A percentile compares a stretch with the other conserved stretches of the same genome.
Evolutionary conservation across 257 asterid species (phyloP).

Genomic region (Salvia miltiorrhiza): DNA sequence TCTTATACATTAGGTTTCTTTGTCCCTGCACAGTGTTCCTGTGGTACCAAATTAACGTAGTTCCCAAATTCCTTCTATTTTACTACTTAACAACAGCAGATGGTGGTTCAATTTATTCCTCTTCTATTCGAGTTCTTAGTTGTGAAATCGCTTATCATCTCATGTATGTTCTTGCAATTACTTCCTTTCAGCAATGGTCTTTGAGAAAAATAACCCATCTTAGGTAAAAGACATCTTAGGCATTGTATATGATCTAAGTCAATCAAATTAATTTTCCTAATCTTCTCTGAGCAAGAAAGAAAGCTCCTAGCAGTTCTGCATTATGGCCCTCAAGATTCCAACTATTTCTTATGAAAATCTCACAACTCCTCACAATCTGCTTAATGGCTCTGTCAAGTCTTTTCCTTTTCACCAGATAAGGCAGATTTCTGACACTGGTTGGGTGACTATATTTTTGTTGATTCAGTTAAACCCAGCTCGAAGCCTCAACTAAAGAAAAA

Average conservation of each 20-base stretch:
- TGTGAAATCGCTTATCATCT: not conserved
- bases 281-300: not conserved
- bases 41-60: not conserved
- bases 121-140: not conserved
- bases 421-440: not conserved
- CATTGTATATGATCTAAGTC: not conserved
- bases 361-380: not conserved
- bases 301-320: not conserved
- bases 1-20: not conserved
- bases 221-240: not conserved
- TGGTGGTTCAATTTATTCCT: not conserved
- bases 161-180: constrained; percentile 5
- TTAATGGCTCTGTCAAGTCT: not conserved
- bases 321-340: not conserved
- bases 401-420: not conserved
- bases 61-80: not conserved
- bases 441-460: not conserved
- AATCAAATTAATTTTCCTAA: not conserved
- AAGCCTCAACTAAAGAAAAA: not conserved
- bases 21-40: not conserved
- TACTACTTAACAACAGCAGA: not conserved
- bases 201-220: not conserved
- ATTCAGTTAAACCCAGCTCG: not conserved
- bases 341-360: not conserved
- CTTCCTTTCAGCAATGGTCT: not conserved